phyloP scores from a whole-genome alignment of 768 basidiomycete species.

The Russula dissimulans region DNA sequence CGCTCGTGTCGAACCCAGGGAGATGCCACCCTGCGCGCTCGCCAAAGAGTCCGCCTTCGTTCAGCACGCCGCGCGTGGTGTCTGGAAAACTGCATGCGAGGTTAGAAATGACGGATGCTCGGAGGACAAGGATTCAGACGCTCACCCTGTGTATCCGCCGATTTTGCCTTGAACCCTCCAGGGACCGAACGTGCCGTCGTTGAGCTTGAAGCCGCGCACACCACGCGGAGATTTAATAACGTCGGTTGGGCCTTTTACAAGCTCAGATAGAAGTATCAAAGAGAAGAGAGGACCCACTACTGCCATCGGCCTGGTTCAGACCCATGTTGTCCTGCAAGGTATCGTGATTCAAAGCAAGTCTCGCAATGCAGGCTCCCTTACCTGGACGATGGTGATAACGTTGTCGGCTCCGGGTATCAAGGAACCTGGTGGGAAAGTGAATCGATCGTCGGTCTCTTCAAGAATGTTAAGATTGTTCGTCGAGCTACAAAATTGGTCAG shows the following conservation, averaged over 20 bases:
- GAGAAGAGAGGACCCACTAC: slow-evolving; percentile 31
- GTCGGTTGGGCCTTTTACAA: slow-evolving; percentile 33
- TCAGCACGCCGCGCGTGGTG: slow-evolving; percentile 41
- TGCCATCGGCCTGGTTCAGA: slow-evolving; percentile 43
- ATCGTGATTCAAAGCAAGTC: not conserved
- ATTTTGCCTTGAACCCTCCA: slow-evolving; percentile 41
- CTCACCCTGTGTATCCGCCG: slow-evolving; percentile 34
- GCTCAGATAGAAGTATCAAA: not conserved
- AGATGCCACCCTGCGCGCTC: slow-evolving; percentile 42
- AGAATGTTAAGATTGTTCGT: slow-evolving; percentile 52
- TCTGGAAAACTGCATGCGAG: slow-evolving; percentile 53
- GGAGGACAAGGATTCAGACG: not conserved
- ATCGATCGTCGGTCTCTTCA: slow-evolving; percentile 61
- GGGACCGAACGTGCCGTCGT: slow-evolving; percentile 37
- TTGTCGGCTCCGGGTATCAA: slow-evolving; percentile 50
- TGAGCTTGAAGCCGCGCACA: slow-evolving; percentile 66
- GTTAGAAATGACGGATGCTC: not conserved
- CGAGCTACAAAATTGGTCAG: slow-evolving; percentile 35
- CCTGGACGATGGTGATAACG: slow-evolving; percentile 70
- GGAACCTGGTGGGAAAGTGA: slow-evolving; percentile 49
- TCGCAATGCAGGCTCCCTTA: slow-evolving; percentile 22
- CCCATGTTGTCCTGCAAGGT: slow-evolving; percentile 66
- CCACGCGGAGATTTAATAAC: slow-evolving; percentile 68
- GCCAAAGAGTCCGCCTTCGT: slow-evolving; percentile 38
- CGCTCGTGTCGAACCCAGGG: slow-evolving; percentile 50